Conservation (phyloP, 2,329 filamentous ascomycete species). For the Xylariaceae sp. region DNA sequence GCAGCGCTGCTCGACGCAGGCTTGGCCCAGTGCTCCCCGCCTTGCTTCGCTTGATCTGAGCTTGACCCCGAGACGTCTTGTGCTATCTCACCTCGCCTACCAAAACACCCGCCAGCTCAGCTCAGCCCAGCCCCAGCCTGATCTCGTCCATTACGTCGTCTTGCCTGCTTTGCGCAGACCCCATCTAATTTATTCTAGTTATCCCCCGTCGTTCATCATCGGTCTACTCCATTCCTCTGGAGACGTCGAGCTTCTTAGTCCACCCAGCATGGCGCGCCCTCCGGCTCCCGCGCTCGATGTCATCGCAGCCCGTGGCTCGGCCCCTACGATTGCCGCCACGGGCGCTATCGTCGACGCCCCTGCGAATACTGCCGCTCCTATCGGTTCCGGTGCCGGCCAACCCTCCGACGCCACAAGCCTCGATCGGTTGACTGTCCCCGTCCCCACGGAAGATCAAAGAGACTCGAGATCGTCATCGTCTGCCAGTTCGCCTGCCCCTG, state of each 20-base stretch:
- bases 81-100: conserved; percentile 4
- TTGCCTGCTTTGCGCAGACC: conserved; percentile 1
- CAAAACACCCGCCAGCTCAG: conserved; percentile 1
- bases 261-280: conserved; percentile 23
- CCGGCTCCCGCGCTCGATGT: conserved; percentile 31
- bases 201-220: background rate
- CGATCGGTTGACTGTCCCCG: conserved; percentile 14
- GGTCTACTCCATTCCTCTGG: background rate
- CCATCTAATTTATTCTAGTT: conserved; percentile 5
- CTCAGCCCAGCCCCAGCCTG: background rate
- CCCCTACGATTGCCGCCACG: background rate
- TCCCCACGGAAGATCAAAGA: conserved; percentile 36
- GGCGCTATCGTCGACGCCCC: conserved; percentile 5
- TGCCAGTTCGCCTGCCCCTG: conserved; percentile 67
- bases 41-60: conserved; percentile 1
- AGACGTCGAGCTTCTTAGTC: background rate
- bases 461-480: conserved; percentile 60
- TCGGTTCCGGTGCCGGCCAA: background rate
- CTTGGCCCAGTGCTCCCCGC: background rate
- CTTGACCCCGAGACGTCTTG: background rate
- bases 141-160: background rate
- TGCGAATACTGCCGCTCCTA: background rate
- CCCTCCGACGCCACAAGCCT: background rate
- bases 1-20: conserved; percentile 1
- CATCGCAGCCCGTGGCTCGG: conserved; percentile 26